Percentiles rank a stretch among this genome's conserved stretches.
phyloP scores from a whole-genome alignment of 495 filamentous ascomycete species.

The Sporormia fimetaria region DNA sequence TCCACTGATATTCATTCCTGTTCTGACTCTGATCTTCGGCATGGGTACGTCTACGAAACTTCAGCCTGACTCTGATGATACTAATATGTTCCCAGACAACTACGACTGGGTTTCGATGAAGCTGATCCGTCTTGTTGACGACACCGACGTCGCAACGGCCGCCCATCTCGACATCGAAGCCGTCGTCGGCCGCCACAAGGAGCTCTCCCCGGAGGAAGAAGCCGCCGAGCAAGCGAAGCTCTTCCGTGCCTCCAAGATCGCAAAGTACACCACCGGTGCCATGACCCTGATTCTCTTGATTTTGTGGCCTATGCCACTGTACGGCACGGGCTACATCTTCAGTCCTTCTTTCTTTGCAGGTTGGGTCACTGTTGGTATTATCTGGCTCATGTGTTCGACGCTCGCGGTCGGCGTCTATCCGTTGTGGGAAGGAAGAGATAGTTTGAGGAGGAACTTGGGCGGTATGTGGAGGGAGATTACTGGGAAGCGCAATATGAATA shows the following conservation, averaged over 20 bases:
- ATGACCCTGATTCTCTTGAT: slow-evolving; percentile 70
- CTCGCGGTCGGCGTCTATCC: slow-evolving; percentile 66
- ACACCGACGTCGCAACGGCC: slow-evolving; percentile 58
- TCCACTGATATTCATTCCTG: slow-evolving; percentile 64
- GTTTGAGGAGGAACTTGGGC: no score
- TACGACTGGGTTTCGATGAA: slow-evolving; percentile 89
- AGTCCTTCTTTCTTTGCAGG: slow-evolving; percentile 86
- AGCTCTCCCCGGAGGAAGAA: slow-evolving; percentile 38
- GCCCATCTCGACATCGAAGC: slow-evolving; percentile 64
- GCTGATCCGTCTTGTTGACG: slow-evolving; percentile 71
- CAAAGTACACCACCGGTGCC: slow-evolving; percentile 61
- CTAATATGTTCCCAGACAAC: slow-evolving; percentile 58
- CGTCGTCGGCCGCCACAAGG: slow-evolving; percentile 41
- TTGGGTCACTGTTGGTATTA: slow-evolving; percentile 75
- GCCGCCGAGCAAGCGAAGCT: slow-evolving; percentile 54
- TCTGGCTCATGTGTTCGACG: slow-evolving; percentile 74
- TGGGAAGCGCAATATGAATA: no score
- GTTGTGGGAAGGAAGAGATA: slow-evolving; percentile 76
- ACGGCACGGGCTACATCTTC: slow-evolving; percentile 77
- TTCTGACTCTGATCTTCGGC: slow-evolving; percentile 70
- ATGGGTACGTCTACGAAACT: no score
- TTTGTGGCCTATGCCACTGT: slow-evolving; percentile 94
- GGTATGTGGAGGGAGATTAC: no score
- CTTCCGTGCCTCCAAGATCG: slow-evolving; percentile 61
- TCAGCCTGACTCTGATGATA: no score